A percentile compares a stretch with the other conserved stretches of the same genome.
Evolutionary conservation across 2,329 filamentous ascomycete species (phyloP).

Genomic region (Sporothrix mexicana): DNA sequence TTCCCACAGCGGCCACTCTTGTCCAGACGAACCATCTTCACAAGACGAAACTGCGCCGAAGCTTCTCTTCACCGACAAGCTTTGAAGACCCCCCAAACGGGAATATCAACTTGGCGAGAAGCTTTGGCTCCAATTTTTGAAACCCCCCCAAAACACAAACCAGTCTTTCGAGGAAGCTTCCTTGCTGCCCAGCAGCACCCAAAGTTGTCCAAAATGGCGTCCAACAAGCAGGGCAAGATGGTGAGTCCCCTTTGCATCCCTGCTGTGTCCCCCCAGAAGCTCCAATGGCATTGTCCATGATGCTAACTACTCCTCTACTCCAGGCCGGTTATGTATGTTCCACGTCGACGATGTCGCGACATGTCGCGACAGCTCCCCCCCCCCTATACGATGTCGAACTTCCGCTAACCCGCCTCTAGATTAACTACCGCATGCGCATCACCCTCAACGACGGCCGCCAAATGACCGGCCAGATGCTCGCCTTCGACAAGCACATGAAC

Average conservation of each 20-base stretch:
- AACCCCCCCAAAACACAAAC: constrained; percentile 24
- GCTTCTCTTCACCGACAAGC: constrained; percentile 25
- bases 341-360: constrained; percentile 18
- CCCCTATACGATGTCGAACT: constrained; percentile 35
- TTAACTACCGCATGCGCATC: constrained; percentile 99
- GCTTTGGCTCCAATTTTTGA: constrained; percentile 34
- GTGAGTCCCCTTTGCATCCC: constrained; percentile 62
- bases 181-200: constrained; percentile 18
- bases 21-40: constrained; percentile 26
- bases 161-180: background rate
- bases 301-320: background rate
- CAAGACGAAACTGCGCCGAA: constrained; percentile 33
- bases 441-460: constrained; percentile 94
- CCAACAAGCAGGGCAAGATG: constrained; percentile 99
- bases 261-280: background rate
- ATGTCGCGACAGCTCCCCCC: background rate
- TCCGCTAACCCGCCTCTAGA: constrained; percentile 62
- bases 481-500: constrained; percentile 99
- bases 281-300: background rate
- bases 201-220: constrained; percentile 61
- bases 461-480: constrained; percentile 97
- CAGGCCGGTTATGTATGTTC: constrained; percentile 74
- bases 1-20: constrained; percentile 29
- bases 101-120: constrained; percentile 8
- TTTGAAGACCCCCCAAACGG: constrained; percentile 32